A percentile compares a stretch with the other conserved stretches of the same genome.
Evolutionary conservation across 164 flowering plant genomes (phyloP).

Genomic region (Kalanchoe fedtschenkoi): DNA sequence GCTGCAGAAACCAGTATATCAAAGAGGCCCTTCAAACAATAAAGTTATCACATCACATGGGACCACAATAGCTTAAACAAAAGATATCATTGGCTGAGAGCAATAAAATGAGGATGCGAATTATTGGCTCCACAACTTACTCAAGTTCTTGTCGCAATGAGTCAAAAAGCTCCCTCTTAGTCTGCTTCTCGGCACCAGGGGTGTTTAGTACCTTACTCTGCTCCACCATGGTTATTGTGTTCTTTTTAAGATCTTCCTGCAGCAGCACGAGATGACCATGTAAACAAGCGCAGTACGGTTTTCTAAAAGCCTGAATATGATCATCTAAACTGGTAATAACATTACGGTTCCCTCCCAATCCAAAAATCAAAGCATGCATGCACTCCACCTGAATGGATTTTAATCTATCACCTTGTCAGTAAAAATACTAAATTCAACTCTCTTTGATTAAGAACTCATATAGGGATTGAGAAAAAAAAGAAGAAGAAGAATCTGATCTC

Average conservation of each 20-base stretch:
- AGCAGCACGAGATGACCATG: conserved; percentile 3
- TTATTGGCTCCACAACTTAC: conserved; percentile 20
- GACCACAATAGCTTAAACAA: neutral
- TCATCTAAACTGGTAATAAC: neutral
- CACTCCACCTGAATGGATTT: neutral
- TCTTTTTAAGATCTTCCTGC: conserved; percentile 62
- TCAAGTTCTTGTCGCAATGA: conserved; percentile 50
- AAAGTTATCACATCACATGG: neutral
- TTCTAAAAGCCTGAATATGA: neutral
- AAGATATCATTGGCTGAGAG: neutral
- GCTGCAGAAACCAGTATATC: no score
- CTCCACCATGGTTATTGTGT: conserved; percentile 56
- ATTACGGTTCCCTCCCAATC: no score
- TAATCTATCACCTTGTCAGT: neutral
- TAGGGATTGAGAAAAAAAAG: no score
- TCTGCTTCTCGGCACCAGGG: conserved; percentile 67
- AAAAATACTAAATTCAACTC: neutral
- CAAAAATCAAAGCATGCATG: neutral
- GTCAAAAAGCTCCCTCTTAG: conserved; percentile 66
- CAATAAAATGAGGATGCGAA: neutral
- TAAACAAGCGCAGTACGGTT: neutral
- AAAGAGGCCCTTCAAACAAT: neutral
- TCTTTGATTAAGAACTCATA: neutral
- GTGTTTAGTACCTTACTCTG: conserved; percentile 69
- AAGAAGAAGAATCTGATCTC: neutral